Evolutionary conservation across 2,329 filamentous ascomycete genomes (phyloP).

Genomic region (Davidsoniella virescens): DNA sequence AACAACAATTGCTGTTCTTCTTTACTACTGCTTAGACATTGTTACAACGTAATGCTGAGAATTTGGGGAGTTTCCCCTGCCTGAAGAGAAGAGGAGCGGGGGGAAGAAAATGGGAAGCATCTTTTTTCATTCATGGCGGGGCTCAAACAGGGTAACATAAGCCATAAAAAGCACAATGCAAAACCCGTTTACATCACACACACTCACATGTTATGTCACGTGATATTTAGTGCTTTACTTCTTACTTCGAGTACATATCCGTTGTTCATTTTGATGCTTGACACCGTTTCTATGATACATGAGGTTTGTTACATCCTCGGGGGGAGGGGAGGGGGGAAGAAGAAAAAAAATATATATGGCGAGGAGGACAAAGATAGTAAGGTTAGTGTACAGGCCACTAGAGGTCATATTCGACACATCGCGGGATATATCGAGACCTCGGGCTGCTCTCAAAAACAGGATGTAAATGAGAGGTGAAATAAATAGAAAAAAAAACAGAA

Average conservation of each 20-base stretch:
- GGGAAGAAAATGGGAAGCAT: background rate
- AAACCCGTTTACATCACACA: background rate
- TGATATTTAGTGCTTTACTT: background rate
- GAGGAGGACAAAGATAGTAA: background rate
- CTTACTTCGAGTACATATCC: background rate
- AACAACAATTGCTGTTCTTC: too few species aligned
- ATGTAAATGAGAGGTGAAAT: background rate
- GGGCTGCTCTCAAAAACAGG: slow-evolving; percentile 2
- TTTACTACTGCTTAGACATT: background rate
- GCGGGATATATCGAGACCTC: background rate
- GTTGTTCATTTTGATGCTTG: slow-evolving; percentile 10
- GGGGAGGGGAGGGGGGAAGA: background rate
- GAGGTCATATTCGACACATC: background rate
- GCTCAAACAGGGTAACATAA: background rate
- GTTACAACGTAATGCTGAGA: too few species aligned
- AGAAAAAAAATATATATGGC: background rate
- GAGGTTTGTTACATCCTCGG: slow-evolving; percentile 7
- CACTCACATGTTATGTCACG: background rate
- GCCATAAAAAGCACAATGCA: background rate
- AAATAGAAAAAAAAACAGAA: slow-evolving; percentile 3
- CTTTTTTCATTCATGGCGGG: background rate
- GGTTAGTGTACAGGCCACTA: background rate
- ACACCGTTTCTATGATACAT: slow-evolving; percentile 13
- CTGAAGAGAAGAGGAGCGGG: background rate
- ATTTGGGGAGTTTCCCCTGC: background rate